phyloP scores from a whole-genome alignment of 192 early-diverging fungal species.

The Phycomyces blakesleeanus region DNA sequence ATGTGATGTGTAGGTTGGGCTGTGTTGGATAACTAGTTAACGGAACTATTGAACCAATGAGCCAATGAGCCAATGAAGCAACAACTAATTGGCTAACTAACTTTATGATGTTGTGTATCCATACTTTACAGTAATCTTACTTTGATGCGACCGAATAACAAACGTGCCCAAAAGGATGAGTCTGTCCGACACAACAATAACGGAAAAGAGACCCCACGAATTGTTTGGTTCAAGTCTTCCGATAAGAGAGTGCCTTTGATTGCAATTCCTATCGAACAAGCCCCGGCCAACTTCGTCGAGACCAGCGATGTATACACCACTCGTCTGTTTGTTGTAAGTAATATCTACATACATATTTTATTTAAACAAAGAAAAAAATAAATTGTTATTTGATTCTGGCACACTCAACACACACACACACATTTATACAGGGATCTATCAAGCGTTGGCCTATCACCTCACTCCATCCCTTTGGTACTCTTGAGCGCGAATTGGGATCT shows the following conservation, averaged over 20 bases:
- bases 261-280: conserved; percentile 68
- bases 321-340: conserved; percentile 53
- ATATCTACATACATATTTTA: too few relatives aligned
- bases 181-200: conserved; percentile 43
- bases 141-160: conserved; percentile 38
- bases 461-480: conserved; percentile 66
- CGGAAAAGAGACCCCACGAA: conserved; percentile 46
- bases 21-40: too few relatives aligned
- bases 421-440: conserved; percentile 55
- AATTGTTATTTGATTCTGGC: too few relatives aligned
- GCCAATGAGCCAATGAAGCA: too few relatives aligned
- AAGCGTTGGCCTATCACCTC: conserved; percentile 64
- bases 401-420: too few relatives aligned
- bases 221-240: conserved; percentile 79
- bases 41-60: too few relatives aligned
- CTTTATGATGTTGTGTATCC: too few relatives aligned
- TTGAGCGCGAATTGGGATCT: conserved; percentile 66
- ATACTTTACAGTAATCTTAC: conserved; percentile 36
- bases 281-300: conserved; percentile 63
- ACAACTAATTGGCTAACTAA: too few relatives aligned
- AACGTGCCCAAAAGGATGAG: conserved; percentile 35
- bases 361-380: too few relatives aligned
- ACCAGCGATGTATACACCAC: conserved; percentile 51
- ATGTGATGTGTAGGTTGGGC: too few relatives aligned
- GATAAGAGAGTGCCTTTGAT: conserved; percentile 79